Base-by-base conservation (phyloP, 805 yeast genomes). In the Hanseniaspora nectarophila region DNA sequence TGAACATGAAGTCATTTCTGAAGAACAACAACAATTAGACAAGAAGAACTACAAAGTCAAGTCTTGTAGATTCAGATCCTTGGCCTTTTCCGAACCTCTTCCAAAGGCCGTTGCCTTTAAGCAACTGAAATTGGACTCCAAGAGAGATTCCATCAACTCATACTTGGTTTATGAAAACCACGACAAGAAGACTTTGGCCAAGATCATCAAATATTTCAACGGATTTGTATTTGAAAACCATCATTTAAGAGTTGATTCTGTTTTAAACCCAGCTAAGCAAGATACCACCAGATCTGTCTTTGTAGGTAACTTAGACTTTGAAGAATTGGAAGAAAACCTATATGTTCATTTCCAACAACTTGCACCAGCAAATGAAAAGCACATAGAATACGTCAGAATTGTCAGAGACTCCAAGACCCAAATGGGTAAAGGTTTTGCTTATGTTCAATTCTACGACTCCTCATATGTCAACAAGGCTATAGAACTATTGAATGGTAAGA, bases 391-490 rank as follows among this genome's bases (percentile, higher is more conserved):
- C 56, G 96, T 92, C 31, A 78, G 99, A 66, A 76, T 92, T 44
- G 77, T 92, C 32, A 79, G 99, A 63, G 99, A 92, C 64, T 70
- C 95, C 16, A 86, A 86, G 69, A 90, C 97, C 21, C 90, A 92
- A 61, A 73, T 90, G 54, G 99, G 98, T 57, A 92, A 92, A 69
- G 99, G 99, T 5, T 89, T 92, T 70, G 98, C 95, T 5, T 85
- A 89, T 64, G 88, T 92, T 33, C 97, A 90, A 67, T 92, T 89
- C 70, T 76, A 73, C 55, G 90, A 85, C 60, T 67, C 77, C 51
- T 67, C 81, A 52, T 72, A 81, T 39, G 95, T 92, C 9, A 80
- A 81, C 56, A 84, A 85, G 63, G 97, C 96, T 0, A 67, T 92
- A 51, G 53, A 49, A 21, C 67, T 87, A 54, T 69, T 86, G 55